Base-by-base conservation (phyloP, 2,329 filamentous ascomycete species). In the Phialophora expanda region DNA sequence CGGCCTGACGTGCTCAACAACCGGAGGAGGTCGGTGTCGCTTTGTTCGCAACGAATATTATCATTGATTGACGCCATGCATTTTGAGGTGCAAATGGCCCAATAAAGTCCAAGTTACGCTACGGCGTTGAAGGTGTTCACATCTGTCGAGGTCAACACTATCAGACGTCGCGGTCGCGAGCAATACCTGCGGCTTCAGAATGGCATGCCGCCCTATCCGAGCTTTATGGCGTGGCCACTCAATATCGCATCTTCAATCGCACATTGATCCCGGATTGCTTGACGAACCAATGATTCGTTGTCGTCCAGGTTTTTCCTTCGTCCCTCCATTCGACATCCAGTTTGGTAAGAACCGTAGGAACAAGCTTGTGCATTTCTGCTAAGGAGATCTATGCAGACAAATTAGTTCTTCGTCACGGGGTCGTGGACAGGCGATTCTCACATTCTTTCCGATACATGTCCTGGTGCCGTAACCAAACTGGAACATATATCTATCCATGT, bases 401-500 rank as follows among this genome's bases (percentile, higher is more conserved):
- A 14, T 56, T 38, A 56, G 38, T 48, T 3, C 34, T 41, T 41
- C 34, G 17, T 41, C 34, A 41, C 17, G 4, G 17, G 14, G 4
- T 41, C 14, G 34, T 41, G 34, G 14, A 17, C 32, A 6, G 14
- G 34, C 14, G 5, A 5, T 6, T 41, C 34, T 46, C 14, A 66
- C 48, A 62, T 69, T 69, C 54, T 68, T 68, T 28, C 68, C 68
- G 50, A 69, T 69, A 54, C 68, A 69, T 14, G 68, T 69, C 11
- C 68, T 59, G 17, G 68, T 67, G 24, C 68, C 68, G 7, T 66
- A 66, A 3, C 66, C 68, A 30, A 69, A 69, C 20, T 69, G 66
- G n/a, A 69, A 46, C 68, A 69, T 64, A 24, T 62, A 61, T 26
- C 62, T 66, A 51, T 73, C 71, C 64, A 70, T 66, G n/a, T 41